phyloP scores from a whole-genome alignment of 192 early-diverging fungal species.

The Coemansia sp. region DNA sequence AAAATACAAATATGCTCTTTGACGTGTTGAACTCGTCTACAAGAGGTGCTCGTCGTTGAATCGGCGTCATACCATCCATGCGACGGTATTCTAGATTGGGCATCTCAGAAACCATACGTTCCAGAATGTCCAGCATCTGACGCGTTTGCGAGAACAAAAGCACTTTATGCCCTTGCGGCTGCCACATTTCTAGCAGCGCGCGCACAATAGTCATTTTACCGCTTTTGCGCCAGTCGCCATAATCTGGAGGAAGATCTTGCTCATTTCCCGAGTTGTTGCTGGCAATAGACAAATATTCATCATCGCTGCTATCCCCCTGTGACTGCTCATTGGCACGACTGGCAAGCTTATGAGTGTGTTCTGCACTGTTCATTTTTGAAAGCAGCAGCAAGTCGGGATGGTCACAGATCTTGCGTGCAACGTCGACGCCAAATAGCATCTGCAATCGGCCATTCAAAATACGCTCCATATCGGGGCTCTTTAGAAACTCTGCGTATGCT shows the following conservation, averaged over 20 bases:
- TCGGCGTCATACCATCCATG: slow-evolving; percentile 96
- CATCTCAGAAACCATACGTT: slow-evolving; percentile 61
- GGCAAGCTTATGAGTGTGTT: slow-evolving; percentile 19
- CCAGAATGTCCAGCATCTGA: slow-evolving; percentile 93
- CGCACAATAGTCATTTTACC: slow-evolving; percentile 92
- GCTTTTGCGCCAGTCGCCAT: slow-evolving; percentile 51
- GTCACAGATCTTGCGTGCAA: slow-evolving; percentile 95
- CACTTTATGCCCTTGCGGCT: slow-evolving; percentile 74
- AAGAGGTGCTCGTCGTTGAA: slow-evolving; percentile 76
- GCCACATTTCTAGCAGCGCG: slow-evolving; percentile 82
- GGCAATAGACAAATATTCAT: background rate
- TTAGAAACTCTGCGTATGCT: slow-evolving; percentile 71
- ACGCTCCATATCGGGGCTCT: slow-evolving; percentile 67
- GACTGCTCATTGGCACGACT: slow-evolving; percentile 5
- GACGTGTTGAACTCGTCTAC: slow-evolving; percentile 86
- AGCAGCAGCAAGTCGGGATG: slow-evolving; percentile 76
- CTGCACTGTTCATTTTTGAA: slow-evolving; percentile 25
- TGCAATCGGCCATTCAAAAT: slow-evolving; percentile 80
- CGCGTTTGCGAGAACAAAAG: slow-evolving; percentile 93
- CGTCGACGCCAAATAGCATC: slow-evolving; percentile 85
- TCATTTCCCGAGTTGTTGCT: slow-evolving; percentile 21
- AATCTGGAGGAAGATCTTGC: slow-evolving; percentile 26
- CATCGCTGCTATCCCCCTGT: background rate
- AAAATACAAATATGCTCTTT: slow-evolving; percentile 74
- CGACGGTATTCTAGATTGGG: slow-evolving; percentile 66